Conservation (phyloP, 257 asterid species). For the Nyctanthes arbortristis region DNA sequence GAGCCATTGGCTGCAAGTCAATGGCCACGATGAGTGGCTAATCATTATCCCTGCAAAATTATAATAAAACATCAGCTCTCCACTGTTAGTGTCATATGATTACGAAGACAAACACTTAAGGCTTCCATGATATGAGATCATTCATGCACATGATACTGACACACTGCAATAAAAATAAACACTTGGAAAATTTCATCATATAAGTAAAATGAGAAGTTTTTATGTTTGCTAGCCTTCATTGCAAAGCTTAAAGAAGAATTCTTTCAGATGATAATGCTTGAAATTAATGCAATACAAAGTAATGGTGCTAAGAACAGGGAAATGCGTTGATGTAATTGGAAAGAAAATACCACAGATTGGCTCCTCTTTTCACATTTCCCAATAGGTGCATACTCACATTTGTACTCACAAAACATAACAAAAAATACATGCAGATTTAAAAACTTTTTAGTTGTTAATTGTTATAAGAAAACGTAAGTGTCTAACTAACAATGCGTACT, state of each 20-base stretch:
- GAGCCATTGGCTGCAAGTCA: constrained; percentile 99
- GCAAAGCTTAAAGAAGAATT: background rate
- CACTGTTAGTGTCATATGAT: constrained; percentile 1
- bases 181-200: constrained; percentile 1
- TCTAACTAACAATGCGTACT: constrained; percentile 40
- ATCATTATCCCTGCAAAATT: constrained; percentile 61
- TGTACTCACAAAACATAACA: background rate
- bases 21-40: constrained; percentile 96
- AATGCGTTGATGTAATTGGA: background rate
- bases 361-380: background rate
- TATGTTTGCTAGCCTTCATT: background rate
- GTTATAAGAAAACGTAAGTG: background rate
- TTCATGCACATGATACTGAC: background rate
- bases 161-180: background rate
- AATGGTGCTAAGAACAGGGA: background rate
- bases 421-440: background rate
- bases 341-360: background rate
- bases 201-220: constrained; percentile 11
- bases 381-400: background rate
- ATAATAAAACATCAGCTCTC: constrained; percentile 14
- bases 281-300: background rate
- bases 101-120: constrained; percentile 6
- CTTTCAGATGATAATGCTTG: background rate
- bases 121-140: background rate
- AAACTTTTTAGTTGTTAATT: background rate